Percentiles rank a stretch among this genome's conserved stretches.
Evolutionary conservation across 1,284 basidiomycete genomes (phyloP).

Genomic region (Gymnopus androsaceus): DNA sequence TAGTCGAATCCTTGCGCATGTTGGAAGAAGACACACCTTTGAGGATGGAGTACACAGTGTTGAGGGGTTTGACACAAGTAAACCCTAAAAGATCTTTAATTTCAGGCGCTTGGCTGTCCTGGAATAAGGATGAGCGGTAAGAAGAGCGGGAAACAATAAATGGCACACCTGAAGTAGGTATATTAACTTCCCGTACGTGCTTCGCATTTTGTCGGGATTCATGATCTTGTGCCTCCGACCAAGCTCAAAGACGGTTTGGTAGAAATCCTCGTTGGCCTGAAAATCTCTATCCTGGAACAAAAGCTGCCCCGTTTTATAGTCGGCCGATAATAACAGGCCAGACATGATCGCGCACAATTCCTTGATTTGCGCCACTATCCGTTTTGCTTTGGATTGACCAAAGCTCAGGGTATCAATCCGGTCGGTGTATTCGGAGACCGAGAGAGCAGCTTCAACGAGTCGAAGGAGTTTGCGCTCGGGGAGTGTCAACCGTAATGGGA

Average conservation of each 20-base stretch:
- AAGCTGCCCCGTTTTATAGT: conserved; percentile 84
- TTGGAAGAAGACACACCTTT: background rate
- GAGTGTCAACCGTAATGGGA: conserved; percentile 73
- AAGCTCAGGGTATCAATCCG: conserved; percentile 79
- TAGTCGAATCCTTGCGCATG: background rate
- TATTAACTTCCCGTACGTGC: conserved; percentile 81
- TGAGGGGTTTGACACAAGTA: conserved; percentile 72
- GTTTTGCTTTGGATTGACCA: conserved; percentile 73
- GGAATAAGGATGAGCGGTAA: conserved; percentile 12
- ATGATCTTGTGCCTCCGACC: conserved; percentile 84
- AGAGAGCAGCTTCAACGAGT: conserved; percentile 76
- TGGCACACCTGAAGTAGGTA: conserved; percentile 70
- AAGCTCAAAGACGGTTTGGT: conserved; percentile 74
- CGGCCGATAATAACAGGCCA: conserved; percentile 73
- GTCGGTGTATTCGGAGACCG: conserved; percentile 83
- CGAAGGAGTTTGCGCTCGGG: conserved; percentile 77
- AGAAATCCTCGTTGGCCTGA: conserved; percentile 72
- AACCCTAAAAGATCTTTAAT: conserved; percentile 76
- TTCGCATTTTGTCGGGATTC: conserved; percentile 86
- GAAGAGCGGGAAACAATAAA: background rate
- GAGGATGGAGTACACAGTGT: conserved; percentile 67
- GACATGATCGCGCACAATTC: conserved; percentile 83
- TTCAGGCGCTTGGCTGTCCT: conserved; percentile 80
- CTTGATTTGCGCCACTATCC: conserved; percentile 79
- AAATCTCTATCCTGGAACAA: conserved; percentile 79